Conservation (phyloP, 371 early-diverging fungal species). For the Umbelopsis sp. region DNA sequence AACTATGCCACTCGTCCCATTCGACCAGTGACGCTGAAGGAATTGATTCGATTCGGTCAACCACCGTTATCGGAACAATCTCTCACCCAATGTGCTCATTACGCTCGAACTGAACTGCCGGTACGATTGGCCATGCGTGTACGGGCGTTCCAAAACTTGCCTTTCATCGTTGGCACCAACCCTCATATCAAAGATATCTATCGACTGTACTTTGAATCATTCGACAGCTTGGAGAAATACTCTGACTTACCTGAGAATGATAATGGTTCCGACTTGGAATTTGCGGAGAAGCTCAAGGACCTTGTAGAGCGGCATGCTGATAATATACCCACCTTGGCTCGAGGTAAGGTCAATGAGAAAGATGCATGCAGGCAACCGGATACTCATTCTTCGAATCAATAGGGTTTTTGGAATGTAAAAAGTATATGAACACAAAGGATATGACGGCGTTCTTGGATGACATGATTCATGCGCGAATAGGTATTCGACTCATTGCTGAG, state of each 20-base stretch:
- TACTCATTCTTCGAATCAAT: not conserved
- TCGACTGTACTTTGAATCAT: constrained; percentile 80
- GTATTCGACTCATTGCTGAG: constrained; percentile 93
- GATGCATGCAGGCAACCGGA: no score
- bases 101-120: constrained; percentile 80
- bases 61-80: constrained; percentile 51
- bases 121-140: constrained; percentile 83
- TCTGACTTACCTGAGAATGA: constrained; percentile 48
- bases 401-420: constrained; percentile 84
- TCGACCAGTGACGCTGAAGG: constrained; percentile 78
- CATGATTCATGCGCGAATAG: constrained; percentile 93
- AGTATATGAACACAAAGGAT: constrained; percentile 81
- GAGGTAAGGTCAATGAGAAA: constrained; percentile 51
- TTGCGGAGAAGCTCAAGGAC: constrained; percentile 68
- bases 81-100: constrained; percentile 59
- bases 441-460: constrained; percentile 83
- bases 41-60: constrained; percentile 75
- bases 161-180: constrained; percentile 91
- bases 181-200: constrained; percentile 83
- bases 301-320: constrained; percentile 79
- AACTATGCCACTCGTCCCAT: constrained; percentile 64
- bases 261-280: constrained; percentile 55
- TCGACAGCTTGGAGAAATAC: constrained; percentile 66
- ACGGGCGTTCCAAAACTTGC: constrained; percentile 81
- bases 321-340: constrained; percentile 83